phyloP scores from a whole-genome alignment of 2,329 filamentous ascomycete genomes.

The Diplodia mutila region DNA sequence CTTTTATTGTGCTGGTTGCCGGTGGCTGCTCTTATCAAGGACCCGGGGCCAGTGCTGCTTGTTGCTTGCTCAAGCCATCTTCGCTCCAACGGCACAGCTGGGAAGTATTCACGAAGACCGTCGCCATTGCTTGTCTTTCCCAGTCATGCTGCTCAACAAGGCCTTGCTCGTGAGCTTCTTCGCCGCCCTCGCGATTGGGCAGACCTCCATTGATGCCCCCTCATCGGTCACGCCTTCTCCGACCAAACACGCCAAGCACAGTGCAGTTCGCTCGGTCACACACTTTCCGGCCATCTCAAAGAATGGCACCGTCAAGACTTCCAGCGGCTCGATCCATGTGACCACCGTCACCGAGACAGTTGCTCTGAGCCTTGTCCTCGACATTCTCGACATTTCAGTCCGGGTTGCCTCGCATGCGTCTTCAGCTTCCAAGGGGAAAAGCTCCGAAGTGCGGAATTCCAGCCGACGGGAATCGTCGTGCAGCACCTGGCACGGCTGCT shows the following conservation, averaged over 20 bases:
- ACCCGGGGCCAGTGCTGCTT: not conserved
- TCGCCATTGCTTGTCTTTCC: not conserved
- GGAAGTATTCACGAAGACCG: not conserved
- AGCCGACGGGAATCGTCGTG: not conserved
- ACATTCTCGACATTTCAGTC: constrained; percentile 21
- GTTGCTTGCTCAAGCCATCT: constrained; percentile 12
- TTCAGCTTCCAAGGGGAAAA: not conserved
- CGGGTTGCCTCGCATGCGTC: not conserved
- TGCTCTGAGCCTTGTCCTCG: constrained; percentile 23
- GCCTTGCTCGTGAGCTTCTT: not conserved
- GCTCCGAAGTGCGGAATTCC: not conserved
- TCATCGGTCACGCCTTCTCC: not conserved
- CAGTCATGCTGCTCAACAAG: not conserved
- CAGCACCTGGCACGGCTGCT: not conserved
- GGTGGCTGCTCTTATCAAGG: not conserved
- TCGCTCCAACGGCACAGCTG: not conserved
- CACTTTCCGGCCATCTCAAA: not conserved
- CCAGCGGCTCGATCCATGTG: not conserved
- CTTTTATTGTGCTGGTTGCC: not conserved
- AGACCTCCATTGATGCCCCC: not conserved
- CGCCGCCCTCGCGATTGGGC: not conserved
- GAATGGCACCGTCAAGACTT: not conserved
- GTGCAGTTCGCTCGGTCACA: not conserved
- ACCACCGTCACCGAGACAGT: constrained; percentile 21
- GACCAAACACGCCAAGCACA: not conserved